phyloP scores from a whole-genome alignment of 495 filamentous ascomycete species.

The Astrothelium subdiscretum region DNA sequence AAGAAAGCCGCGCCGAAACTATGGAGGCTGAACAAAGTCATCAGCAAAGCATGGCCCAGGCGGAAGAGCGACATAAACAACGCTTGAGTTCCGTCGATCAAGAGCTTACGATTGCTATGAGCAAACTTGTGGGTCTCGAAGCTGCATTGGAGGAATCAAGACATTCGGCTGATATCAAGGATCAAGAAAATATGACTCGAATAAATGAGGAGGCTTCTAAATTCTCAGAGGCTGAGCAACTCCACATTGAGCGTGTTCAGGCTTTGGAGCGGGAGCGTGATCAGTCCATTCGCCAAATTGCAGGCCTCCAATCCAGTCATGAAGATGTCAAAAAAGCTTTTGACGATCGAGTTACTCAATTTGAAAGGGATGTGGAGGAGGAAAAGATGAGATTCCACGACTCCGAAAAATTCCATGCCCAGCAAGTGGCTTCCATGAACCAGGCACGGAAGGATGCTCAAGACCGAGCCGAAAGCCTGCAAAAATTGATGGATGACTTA shows the following conservation, averaged over 20 bases:
- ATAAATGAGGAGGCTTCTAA: background rate
- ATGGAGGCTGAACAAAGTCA: background rate
- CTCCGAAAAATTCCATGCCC: background rate
- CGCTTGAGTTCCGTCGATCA: background rate
- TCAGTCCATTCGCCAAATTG: background rate
- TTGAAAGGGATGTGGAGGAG: background rate
- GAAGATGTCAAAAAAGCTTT: background rate
- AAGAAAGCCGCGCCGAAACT: background rate
- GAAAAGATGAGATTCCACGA: background rate
- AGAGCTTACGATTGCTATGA: background rate
- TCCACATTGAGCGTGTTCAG: background rate
- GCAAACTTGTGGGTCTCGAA: conserved; percentile 2
- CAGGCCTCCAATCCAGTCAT: background rate
- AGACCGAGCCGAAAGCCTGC: background rate
- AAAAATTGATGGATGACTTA: background rate
- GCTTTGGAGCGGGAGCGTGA: background rate
- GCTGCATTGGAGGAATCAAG: background rate
- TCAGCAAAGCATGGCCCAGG: background rate
- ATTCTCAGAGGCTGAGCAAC: background rate
- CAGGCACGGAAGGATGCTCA: background rate
- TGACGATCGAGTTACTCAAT: background rate
- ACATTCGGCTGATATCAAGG: background rate
- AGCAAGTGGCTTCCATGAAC: background rate
- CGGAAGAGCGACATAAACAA: background rate
- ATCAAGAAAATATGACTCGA: background rate